phyloP scores from a whole-genome alignment of 1,284 basidiomycete species.

The Trichosporon sp. region DNA sequence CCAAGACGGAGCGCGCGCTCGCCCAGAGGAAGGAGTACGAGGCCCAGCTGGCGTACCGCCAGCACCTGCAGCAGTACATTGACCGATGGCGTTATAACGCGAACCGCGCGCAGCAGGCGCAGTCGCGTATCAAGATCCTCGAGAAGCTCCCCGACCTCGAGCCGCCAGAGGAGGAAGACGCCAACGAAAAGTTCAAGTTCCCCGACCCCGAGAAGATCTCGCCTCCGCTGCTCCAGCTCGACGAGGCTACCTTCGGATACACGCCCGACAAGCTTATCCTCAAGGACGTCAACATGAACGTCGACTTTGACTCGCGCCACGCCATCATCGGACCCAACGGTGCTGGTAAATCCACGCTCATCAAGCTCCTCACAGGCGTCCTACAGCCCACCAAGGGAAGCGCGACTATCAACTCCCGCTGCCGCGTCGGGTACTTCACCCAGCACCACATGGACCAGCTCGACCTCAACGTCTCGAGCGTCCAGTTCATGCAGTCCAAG shows the following conservation, averaged over 20 bases:
- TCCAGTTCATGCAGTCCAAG: constrained; percentile 82
- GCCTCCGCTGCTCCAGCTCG: constrained; percentile 90
- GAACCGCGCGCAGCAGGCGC: constrained; percentile 85
- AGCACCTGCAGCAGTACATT: constrained; percentile 91
- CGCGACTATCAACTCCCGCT: constrained; percentile 80
- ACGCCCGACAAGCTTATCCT: constrained; percentile 72
- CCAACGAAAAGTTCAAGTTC: constrained; percentile 88
- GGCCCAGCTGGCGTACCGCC: constrained; percentile 87
- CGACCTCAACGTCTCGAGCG: constrained; percentile 74
- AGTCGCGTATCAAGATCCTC: constrained; percentile 95
- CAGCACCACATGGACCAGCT: constrained; percentile 98
- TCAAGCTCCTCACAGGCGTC: constrained; percentile 92
- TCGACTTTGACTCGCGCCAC: constrained; percentile 80
- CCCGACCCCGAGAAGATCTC: constrained; percentile 93
- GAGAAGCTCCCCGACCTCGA: constrained; percentile 95
- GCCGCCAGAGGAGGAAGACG: constrained; percentile 80
- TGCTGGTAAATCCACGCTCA: constrained; percentile 54
- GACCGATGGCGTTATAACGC: constrained; percentile 95
- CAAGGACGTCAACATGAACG: constrained; percentile 79
- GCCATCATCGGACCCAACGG: constrained; percentile 75
- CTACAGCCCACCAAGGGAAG: constrained; percentile 73
- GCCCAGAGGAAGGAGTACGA: constrained; percentile 94
- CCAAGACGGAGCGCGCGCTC: constrained; percentile 87
- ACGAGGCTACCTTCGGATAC: constrained; percentile 89
- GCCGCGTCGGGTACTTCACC: constrained; percentile 89